These are phyloP conservation scores for Echeveria elegans DNA, from an alignment of 164 flowering plant genomes.

Conservation along the genomic window DNA sequence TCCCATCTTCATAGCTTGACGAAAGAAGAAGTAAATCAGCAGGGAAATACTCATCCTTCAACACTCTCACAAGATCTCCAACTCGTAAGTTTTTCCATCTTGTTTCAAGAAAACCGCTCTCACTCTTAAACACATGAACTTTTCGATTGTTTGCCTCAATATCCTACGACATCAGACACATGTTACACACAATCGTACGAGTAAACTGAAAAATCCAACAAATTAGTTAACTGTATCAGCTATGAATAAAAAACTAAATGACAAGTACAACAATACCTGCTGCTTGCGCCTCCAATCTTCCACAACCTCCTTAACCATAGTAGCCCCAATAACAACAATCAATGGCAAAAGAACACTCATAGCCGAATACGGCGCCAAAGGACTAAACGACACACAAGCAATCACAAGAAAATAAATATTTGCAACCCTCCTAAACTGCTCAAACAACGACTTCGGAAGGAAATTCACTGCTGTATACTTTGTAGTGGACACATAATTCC, in stretches of 20 bases:
- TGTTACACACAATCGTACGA: not conserved
- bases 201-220: not conserved
- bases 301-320: slow-evolving; percentile 75
- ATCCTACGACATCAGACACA: slow-evolving; percentile 36
- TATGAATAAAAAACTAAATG: not conserved
- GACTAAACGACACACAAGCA: slow-evolving; percentile 71
- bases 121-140: slow-evolving; percentile 30
- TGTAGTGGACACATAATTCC: slow-evolving; percentile 71
- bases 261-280: slow-evolving; percentile 55
- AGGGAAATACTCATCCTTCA: slow-evolving; percentile 73
- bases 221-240: not conserved
- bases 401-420: slow-evolving; percentile 69
- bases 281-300: slow-evolving; percentile 76
- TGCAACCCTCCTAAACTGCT: slow-evolving; percentile 82
- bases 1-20: slow-evolving; percentile 72
- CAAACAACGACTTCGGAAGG: slow-evolving; percentile 66
- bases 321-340: slow-evolving; percentile 66
- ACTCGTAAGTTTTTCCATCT: slow-evolving; percentile 65
- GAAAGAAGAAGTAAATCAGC: slow-evolving; percentile 77
- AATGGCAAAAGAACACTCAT: slow-evolving; percentile 49
- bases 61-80: slow-evolving; percentile 66
- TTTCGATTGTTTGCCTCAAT: slow-evolving; percentile 66
- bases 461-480: slow-evolving; percentile 66
- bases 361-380: slow-evolving; percentile 69
- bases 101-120: slow-evolving; percentile 29